Evolutionary conservation across 306 rosid genomes (phyloP).

Genomic region (Dryas octopetala): DNA sequence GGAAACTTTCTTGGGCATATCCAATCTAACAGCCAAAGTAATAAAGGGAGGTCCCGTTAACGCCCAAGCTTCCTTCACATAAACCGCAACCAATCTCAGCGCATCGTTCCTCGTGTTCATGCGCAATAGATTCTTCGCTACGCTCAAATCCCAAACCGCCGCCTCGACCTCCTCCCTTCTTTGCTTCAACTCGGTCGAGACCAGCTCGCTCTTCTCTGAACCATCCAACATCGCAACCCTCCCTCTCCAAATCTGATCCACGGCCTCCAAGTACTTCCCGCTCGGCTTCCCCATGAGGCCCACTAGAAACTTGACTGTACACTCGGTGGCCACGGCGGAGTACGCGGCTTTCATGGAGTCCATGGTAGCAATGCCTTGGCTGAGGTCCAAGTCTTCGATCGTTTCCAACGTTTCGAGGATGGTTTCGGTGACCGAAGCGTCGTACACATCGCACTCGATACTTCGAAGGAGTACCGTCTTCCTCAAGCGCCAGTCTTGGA

Average conservation of each 20-base stretch:
- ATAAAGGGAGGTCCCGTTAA: slow-evolving; percentile 55
- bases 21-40: slow-evolving; percentile 30
- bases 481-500: slow-evolving; percentile 48
- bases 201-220: slow-evolving; percentile 27
- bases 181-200: slow-evolving; percentile 41
- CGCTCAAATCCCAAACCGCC: slow-evolving; percentile 48
- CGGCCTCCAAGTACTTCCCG: slow-evolving; percentile 44
- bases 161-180: slow-evolving; percentile 53
- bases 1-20: not conserved
- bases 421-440: slow-evolving; percentile 46
- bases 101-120: slow-evolving; percentile 59
- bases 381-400: slow-evolving; percentile 44
- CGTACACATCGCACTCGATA: slow-evolving; percentile 39
- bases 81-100: slow-evolving; percentile 34
- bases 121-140: slow-evolving; percentile 38
- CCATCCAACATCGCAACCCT: slow-evolving; percentile 34
- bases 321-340: slow-evolving; percentile 69
- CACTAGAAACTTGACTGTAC: slow-evolving; percentile 53
- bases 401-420: slow-evolving; percentile 47
- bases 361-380: slow-evolving; percentile 16
- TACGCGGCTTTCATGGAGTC: slow-evolving; percentile 56
- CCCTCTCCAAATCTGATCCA: slow-evolving; percentile 62
- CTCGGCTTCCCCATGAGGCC: slow-evolving; percentile 25
- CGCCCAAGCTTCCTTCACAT: slow-evolving; percentile 57
- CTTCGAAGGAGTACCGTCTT: slow-evolving; percentile 61